Evolutionary conservation across 768 basidiomycete genomes (phyloP).

Genomic region (Lactarius sp.): DNA sequence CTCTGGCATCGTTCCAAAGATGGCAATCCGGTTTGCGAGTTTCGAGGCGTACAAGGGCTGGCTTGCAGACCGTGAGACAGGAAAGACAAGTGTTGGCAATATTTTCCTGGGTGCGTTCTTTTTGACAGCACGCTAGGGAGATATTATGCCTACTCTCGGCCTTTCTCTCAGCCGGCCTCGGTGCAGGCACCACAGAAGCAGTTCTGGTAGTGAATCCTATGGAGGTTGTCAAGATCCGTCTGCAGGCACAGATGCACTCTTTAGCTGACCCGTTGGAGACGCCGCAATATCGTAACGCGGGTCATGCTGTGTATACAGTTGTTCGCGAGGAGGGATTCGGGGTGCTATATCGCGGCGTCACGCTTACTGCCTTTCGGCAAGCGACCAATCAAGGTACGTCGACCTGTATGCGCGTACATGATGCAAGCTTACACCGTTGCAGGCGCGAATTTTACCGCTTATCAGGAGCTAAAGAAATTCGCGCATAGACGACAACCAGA

Average conservation of each 20-base stretch:
- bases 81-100: slow-evolving; percentile 68
- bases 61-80: slow-evolving; percentile 71
- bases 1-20: slow-evolving; percentile 97
- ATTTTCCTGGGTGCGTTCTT: slow-evolving; percentile 77
- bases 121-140: neutral
- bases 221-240: slow-evolving; percentile 98
- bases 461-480: slow-evolving; percentile 91
- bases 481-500: slow-evolving; percentile 77
- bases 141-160: neutral
- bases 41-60: slow-evolving; percentile 92
- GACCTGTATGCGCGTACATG: neutral
- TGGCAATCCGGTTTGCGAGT: slow-evolving; percentile 97
- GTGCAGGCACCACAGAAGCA: slow-evolving; percentile 94
- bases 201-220: slow-evolving; percentile 94
- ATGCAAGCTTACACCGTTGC: slow-evolving; percentile 3
- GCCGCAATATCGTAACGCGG: slow-evolving; percentile 94
- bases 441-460: slow-evolving; percentile 97
- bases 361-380: slow-evolving; percentile 89
- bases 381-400: slow-evolving; percentile 90
- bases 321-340: slow-evolving; percentile 83
- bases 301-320: slow-evolving; percentile 93
- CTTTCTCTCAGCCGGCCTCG: slow-evolving; percentile 69
- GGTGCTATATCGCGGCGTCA: slow-evolving; percentile 89
- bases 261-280: slow-evolving; percentile 91
- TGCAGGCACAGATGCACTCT: slow-evolving; percentile 97